Evolutionary conservation across 352 stramenopile species (phyloP).

Genomic region (Pythium utonaiense): DNA sequence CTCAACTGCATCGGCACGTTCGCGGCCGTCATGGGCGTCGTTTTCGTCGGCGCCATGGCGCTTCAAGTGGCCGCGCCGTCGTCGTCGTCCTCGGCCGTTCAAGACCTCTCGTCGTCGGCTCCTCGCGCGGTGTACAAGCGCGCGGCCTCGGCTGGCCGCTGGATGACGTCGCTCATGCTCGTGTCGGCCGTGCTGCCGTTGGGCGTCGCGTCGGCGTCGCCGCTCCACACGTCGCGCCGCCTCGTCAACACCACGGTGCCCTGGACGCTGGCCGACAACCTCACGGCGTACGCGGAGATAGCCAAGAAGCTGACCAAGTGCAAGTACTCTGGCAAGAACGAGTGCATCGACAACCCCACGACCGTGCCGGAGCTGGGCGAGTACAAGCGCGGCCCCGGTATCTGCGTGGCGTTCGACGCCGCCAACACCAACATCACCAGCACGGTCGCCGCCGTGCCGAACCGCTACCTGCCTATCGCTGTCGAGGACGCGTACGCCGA

Average conservation of each 20-base stretch:
- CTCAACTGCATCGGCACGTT: conserved; percentile 50
- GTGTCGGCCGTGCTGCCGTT: conserved; percentile 36
- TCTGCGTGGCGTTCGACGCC: conserved; percentile 64
- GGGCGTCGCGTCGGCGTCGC: background rate
- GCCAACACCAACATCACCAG: conserved; percentile 47
- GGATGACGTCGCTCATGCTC: conserved; percentile 26
- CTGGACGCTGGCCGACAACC: conserved; percentile 36
- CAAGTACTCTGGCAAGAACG: conserved; percentile 56
- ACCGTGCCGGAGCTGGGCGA: conserved; percentile 41
- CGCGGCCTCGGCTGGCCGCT: background rate
- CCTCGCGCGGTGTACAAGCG: background rate
- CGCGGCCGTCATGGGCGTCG: conserved; percentile 19
- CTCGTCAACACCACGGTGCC: conserved; percentile 25
- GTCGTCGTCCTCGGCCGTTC: background rate
- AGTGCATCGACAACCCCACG: conserved; percentile 57
- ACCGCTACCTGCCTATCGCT: conserved; percentile 64
- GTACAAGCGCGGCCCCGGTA: conserved; percentile 43
- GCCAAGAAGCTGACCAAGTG: conserved; percentile 32
- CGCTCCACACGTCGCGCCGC: conserved; percentile 18
- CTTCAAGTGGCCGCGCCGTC: background rate
- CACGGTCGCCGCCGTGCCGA: conserved; percentile 32
- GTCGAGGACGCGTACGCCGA: conserved; percentile 47
- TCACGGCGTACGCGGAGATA: too few species aligned
- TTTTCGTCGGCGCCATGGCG: conserved; percentile 31
- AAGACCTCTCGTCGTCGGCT: background rate